phyloP scores from a whole-genome alignment of 2,329 filamentous ascomycete species.

The Botrytis porri region DNA sequence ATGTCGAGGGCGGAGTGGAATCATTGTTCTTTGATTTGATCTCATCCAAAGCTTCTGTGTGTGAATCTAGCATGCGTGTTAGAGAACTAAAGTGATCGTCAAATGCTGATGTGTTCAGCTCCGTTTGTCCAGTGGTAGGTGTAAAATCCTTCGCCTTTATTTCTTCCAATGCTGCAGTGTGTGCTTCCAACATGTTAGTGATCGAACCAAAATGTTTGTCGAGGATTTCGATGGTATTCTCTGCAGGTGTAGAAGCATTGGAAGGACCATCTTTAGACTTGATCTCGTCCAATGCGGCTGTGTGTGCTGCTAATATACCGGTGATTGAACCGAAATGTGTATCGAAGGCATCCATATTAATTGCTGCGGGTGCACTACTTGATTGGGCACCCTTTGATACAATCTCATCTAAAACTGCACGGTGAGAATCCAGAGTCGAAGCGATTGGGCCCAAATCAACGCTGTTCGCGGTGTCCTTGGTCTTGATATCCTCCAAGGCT shows the following conservation, averaged over 20 bases:
- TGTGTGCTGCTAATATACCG: conserved; percentile 22
- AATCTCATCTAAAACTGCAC: conserved; percentile 21
- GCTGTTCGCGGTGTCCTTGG: not conserved
- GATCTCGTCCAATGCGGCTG: conserved; percentile 25
- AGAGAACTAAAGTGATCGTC: conserved; percentile 21
- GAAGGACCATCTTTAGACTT: conserved; percentile 19
- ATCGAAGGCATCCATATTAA: conserved; percentile 9
- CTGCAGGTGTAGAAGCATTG: not conserved
- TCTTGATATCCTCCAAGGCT: conserved; percentile 26
- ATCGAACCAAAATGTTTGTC: conserved; percentile 21
- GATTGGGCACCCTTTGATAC: conserved; percentile 1
- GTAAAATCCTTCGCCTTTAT: conserved; percentile 20
- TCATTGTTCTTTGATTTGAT: not conserved
- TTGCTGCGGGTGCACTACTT: not conserved
- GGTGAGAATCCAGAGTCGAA: conserved; percentile 15
- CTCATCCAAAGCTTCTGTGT: conserved; percentile 19
- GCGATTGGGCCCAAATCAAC: conserved; percentile 11
- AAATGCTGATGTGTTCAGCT: conserved; percentile 1
- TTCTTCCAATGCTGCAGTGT: conserved; percentile 25
- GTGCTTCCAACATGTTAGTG: conserved; percentile 19
- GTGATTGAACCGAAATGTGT: conserved; percentile 22
- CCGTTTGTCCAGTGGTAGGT: not conserved
- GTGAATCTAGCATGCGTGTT: conserved; percentile 21
- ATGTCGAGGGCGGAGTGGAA: not conserved
- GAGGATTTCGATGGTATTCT: not conserved